Evolutionary conservation across 2,329 filamentous ascomycete genomes (phyloP).

Genomic region (Fusarium sp.): DNA sequence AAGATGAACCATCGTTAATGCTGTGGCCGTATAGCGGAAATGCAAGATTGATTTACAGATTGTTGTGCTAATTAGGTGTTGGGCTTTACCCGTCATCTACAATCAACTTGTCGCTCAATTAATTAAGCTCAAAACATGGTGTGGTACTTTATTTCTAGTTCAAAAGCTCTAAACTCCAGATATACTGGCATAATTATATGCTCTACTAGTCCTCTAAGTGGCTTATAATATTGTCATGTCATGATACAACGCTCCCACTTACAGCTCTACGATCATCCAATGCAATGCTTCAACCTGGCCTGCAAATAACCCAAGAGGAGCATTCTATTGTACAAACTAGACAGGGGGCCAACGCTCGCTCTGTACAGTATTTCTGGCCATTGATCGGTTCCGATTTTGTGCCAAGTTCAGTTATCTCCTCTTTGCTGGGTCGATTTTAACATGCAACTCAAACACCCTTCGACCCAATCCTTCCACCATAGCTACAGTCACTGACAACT

Average conservation of each 20-base stretch:
- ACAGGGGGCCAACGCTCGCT: neutral
- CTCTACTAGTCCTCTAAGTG: too few species aligned
- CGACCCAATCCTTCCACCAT: conserved; percentile 32
- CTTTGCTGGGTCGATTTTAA: conserved; percentile 9
- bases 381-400: neutral
- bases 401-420: neutral
- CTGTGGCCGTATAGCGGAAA: too few species aligned
- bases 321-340: neutral
- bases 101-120: neutral
- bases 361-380: neutral
- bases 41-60: too few species aligned
- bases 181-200: too few species aligned
- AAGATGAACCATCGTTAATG: too few species aligned
- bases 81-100: neutral
- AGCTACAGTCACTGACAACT: conserved; percentile 12
- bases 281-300: neutral
- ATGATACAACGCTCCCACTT: neutral
- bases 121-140: neutral
- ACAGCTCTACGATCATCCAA: neutral
- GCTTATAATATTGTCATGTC: too few species aligned
- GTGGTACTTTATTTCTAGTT: neutral
- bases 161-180: too few species aligned
- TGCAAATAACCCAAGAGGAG: neutral
- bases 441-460: conserved; percentile 37
- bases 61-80: too few species aligned